Evolutionary conservation across 805 yeast species (phyloP), one percentile per base, ranked within the genome.

Genomic region (Nakazawaea molendinolei): DNA sequence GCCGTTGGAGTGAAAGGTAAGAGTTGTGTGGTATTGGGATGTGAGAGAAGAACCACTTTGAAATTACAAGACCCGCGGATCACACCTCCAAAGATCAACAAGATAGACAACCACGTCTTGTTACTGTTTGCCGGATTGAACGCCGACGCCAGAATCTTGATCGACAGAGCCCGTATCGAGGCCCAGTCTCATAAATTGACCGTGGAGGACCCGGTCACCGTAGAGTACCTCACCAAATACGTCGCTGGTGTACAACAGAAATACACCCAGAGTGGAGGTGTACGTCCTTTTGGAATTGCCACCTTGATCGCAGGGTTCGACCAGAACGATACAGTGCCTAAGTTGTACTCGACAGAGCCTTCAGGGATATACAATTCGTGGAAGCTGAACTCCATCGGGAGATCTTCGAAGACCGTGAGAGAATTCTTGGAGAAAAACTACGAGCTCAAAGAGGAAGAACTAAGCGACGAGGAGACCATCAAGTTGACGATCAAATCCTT

Each of bases 181-280:
- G 97, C 97, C 3, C 98, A 92, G 61, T 83, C 95, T 12, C 95
- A 89, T 61, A 75, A 83, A 57, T 72, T 92, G 51, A 86, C 90
- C n/a, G 71, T 90, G 52, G 98, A 90, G 57, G 97, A 92, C 55
- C 82, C 97, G 1, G 96, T 87, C 8, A 68, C 86, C 13, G 73
- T 92, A 40, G 97, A 92, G 55, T 92, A 89, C 58, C 68, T 92
- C 58, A 86, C 98, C 24, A 82, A 83, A 58, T 86, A 86, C 52
- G 86, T 92, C 44, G 98, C 98, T n/a, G 96, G 97, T 16, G 90
- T 90, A 30, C 97, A 92, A 61, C 98, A 92, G 59, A 76, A 80
- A 59, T 92, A 90, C 63, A 92, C 98, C 5, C 98, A 92, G 61
- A 79, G 94, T 34, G 98, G 98, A 48, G 98, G 98, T 60, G 96